A percentile compares a stretch with the other conserved stretches of the same genome.
Conservation (phyloP, 768 basidiomycete species). For the Pholiota conissans region DNA sequence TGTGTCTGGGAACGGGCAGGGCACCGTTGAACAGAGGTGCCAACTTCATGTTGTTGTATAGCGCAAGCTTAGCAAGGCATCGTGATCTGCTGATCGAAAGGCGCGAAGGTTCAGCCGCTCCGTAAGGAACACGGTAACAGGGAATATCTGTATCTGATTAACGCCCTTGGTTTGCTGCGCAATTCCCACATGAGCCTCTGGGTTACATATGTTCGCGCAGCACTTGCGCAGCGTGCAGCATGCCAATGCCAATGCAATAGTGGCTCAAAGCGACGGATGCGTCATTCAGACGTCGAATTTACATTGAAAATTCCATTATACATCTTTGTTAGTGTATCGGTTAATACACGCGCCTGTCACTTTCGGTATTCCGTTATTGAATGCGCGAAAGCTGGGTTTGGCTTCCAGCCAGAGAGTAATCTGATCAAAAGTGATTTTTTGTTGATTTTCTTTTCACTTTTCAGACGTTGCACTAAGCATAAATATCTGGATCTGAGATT, state of each 20-base stretch:
- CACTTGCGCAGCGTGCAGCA: no score
- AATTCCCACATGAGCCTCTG: no score
- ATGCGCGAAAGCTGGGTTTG: neutral
- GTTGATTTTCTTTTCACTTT: no score
- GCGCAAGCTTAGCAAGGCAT: slow-evolving; percentile 12
- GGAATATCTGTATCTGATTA: neutral
- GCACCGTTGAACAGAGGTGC: slow-evolving; percentile 15
- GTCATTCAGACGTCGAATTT: no score
- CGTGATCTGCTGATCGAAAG: slow-evolving; percentile 9
- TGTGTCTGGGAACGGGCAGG: slow-evolving; percentile 14
- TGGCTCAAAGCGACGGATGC: no score
- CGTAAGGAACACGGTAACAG: slow-evolving; percentile 16
- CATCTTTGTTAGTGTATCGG: neutral
- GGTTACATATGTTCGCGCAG: no score
- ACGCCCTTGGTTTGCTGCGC: no score
- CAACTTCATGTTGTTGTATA: slow-evolving; percentile 14
- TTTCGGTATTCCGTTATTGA: neutral
- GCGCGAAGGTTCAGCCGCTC: slow-evolving; percentile 18
- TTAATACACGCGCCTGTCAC: neutral
- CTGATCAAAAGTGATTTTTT: no score
- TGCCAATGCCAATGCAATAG: no score
- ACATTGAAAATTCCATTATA: no score
- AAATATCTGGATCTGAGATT: no score
- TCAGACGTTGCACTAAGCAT: no score
- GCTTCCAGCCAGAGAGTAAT: neutral